Evolutionary conservation across 2,329 filamentous ascomycete species (phyloP).

Genomic region (Endothia cerciana): DNA sequence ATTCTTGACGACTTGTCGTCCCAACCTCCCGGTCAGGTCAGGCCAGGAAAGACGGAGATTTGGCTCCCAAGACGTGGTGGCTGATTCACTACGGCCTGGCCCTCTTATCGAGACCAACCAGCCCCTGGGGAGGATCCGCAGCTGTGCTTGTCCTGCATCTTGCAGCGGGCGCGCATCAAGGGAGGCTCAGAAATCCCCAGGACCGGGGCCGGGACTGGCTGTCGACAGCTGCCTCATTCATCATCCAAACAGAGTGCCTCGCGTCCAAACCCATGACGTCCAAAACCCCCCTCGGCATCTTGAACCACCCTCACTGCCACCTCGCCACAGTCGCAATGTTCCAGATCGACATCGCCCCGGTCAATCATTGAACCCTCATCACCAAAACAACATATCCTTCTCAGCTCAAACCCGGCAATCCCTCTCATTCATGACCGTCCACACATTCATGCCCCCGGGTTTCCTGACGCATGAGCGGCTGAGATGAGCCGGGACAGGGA

Average conservation of each 20-base stretch:
- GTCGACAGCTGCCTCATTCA: conserved; percentile 1
- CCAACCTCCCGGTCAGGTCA: not conserved
- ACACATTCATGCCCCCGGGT: conserved; percentile 12
- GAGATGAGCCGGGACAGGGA: conserved; percentile 29
- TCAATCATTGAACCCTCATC: conserved; percentile 5
- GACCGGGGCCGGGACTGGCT: not conserved
- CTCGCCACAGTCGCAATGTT: not conserved
- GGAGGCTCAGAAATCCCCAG: not conserved
- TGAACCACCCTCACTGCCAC: conserved; percentile 3
- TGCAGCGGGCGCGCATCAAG: not conserved
- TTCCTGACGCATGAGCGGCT: conserved; percentile 21
- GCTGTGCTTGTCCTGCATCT: not conserved
- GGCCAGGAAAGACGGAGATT: not conserved
- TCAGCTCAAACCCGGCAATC: conserved; percentile 10
- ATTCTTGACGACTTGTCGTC: not conserved
- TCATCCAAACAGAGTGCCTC: conserved; percentile 1
- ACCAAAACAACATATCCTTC: not conserved
- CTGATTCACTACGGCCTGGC: not conserved
- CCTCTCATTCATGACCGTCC: conserved; percentile 18
- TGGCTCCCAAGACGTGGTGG: not conserved
- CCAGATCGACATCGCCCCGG: not conserved
- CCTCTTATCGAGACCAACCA: not conserved
- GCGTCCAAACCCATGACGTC: conserved; percentile 3
- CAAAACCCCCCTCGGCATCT: conserved; percentile 1
- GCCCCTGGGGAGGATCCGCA: not conserved